Evolutionary conservation across 2,329 filamentous ascomycete species (phyloP).

Genomic region (Lecanosticta acicola): DNA sequence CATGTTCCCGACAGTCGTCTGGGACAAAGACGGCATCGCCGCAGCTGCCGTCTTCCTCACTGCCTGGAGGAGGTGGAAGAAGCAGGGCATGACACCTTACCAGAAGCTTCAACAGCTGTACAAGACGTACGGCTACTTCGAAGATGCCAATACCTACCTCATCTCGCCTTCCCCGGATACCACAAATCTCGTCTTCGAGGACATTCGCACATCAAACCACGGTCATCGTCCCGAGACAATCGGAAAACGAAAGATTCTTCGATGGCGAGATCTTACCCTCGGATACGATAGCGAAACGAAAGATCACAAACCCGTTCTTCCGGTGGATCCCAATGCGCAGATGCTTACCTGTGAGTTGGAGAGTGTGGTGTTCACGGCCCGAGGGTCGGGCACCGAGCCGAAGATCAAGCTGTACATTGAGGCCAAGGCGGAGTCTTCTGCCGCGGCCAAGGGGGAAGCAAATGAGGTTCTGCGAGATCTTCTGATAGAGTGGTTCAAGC

Average conservation of each 20-base stretch:
- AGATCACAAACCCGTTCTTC: constrained; percentile 50
- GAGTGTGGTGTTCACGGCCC: constrained; percentile 53
- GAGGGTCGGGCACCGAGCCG: constrained; percentile 60
- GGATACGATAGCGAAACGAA: constrained; percentile 54
- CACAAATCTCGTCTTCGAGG: constrained; percentile 51
- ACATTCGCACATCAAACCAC: constrained; percentile 42
- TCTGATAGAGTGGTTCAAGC: constrained; percentile 46
- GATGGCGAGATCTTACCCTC: constrained; percentile 58
- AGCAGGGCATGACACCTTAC: constrained; percentile 51
- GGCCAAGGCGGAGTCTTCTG: constrained; percentile 38
- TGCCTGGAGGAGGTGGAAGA: constrained; percentile 48
- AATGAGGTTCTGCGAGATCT: constrained; percentile 43
- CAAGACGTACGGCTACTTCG: constrained; percentile 54
- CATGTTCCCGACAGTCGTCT: constrained; percentile 58
- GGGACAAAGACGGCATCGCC: constrained; percentile 61
- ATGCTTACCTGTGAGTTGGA: constrained; percentile 61
- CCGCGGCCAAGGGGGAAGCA: constrained; percentile 41
- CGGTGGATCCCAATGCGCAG: constrained; percentile 52
- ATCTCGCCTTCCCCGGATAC: constrained; percentile 50
- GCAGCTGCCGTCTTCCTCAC: constrained; percentile 56
- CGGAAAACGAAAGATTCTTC: constrained; percentile 48
- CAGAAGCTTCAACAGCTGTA: constrained; percentile 55
- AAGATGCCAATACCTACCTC: constrained; percentile 60
- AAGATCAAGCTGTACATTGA: constrained; percentile 60
- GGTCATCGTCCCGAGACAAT: constrained; percentile 31